A percentile compares a stretch with the other conserved stretches of the same genome.
Evolutionary conservation across 768 basidiomycete species (phyloP).

Genomic region (Mycena floridula): DNA sequence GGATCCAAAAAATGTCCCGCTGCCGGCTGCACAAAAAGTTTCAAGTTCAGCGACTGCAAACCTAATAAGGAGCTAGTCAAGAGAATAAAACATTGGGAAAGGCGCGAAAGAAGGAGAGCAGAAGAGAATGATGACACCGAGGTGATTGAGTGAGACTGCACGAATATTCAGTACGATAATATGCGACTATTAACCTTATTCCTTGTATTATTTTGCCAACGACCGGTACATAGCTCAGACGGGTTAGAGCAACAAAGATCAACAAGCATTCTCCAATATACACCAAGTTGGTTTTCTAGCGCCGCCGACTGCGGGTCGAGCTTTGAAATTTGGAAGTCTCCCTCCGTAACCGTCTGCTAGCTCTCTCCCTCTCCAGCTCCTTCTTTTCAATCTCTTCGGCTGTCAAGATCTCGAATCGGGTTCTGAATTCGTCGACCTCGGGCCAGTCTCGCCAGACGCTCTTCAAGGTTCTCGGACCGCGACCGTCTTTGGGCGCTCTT

Average conservation of each 20-base stretch:
- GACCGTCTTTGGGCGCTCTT: constrained; percentile 67
- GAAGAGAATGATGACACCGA: constrained; percentile 59
- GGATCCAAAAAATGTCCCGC: constrained; percentile 53
- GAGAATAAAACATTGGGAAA: constrained; percentile 52
- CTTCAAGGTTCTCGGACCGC: constrained; percentile 75
- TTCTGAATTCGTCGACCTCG: constrained; percentile 86
- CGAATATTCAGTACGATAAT: no score
- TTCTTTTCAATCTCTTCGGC: constrained; percentile 89
- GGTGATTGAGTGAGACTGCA: constrained; percentile 43
- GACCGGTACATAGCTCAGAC: no score
- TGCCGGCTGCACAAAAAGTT: constrained; percentile 60
- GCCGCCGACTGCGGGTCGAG: constrained; percentile 30
- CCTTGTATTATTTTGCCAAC: no score
- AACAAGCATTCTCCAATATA: no score
- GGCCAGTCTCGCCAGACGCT: constrained; percentile 96
- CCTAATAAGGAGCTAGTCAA: constrained; percentile 54
- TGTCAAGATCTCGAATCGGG: constrained; percentile 79
- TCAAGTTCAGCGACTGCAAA: constrained; percentile 45
- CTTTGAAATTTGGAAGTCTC: constrained; percentile 32
- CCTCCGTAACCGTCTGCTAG: constrained; percentile 48
- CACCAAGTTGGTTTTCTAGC: no score
- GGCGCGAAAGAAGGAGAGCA: constrained; percentile 42
- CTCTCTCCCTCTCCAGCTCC: constrained; percentile 83
- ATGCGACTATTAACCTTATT: no score
- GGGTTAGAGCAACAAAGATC: no score